These are phyloP conservation scores for Cordyceps tenuipes DNA, from an alignment of 2,329 filamentous ascomycete species.

Conservation along the genomic window DNA sequence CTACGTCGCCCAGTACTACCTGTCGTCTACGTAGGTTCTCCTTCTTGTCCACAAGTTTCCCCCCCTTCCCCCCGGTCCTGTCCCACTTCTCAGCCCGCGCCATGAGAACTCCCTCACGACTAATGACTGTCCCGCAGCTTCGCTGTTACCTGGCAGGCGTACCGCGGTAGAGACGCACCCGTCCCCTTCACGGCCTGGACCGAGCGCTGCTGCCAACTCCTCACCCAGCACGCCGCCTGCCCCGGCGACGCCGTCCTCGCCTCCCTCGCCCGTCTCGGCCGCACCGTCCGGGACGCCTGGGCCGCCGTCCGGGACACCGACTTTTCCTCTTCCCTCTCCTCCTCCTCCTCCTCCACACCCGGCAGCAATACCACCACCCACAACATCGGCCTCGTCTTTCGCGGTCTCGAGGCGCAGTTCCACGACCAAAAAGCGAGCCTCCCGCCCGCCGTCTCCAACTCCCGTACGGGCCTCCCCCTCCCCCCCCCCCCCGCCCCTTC, in stretches of 20 bases:
- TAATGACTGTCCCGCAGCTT: too few species aligned
- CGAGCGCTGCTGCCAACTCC: slow-evolving; percentile 34
- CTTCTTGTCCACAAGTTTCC: too few species aligned
- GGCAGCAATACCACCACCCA: slow-evolving; percentile 16
- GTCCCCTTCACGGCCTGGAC: slow-evolving; percentile 35
- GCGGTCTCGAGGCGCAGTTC: slow-evolving; percentile 39
- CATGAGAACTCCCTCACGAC: too few species aligned
- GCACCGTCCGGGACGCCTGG: slow-evolving; percentile 31
- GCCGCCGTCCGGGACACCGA: slow-evolving; percentile 21
- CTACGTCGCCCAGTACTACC: slow-evolving; percentile 21
- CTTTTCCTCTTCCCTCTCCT: too few species aligned
- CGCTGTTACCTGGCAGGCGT: slow-evolving; percentile 29
- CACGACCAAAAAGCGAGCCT: slow-evolving; percentile 33
- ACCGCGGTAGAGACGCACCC: slow-evolving; percentile 20
- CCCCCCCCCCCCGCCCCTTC: too few species aligned
- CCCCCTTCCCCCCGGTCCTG: too few species aligned
- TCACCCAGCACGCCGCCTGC: slow-evolving; percentile 29
- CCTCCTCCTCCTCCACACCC: background rate
- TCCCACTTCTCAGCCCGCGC: too few species aligned
- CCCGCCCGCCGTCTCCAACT: slow-evolving; percentile 23
- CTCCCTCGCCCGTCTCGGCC: slow-evolving; percentile 35
- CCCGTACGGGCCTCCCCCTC: slow-evolving; percentile 10
- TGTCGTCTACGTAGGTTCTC: slow-evolving; percentile 1
- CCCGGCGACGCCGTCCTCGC: slow-evolving; percentile 35
- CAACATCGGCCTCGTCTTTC: slow-evolving; percentile 36